Evolutionary conservation across 352 stramenopile genomes (phyloP).

Genomic region (Globisporangium cystogenes): DNA sequence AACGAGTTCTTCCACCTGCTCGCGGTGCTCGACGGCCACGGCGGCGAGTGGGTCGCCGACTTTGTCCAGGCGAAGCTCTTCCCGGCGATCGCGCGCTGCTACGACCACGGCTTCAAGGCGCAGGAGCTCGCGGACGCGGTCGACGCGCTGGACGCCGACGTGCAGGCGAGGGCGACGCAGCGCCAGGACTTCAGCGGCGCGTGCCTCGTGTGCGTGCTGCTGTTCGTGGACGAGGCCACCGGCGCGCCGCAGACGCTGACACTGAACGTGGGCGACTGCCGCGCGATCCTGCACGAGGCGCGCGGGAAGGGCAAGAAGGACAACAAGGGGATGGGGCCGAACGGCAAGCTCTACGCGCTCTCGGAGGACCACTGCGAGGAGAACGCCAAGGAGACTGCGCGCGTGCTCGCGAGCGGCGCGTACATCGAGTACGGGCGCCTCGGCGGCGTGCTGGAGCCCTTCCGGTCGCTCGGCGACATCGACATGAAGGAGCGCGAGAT

Average conservation of each 20-base stretch:
- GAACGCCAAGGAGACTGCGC: slow-evolving; percentile 48
- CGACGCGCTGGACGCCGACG: slow-evolving; percentile 39
- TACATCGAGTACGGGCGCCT: slow-evolving; percentile 68
- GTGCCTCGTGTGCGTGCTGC: slow-evolving; percentile 51
- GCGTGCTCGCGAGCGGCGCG: slow-evolving; percentile 56
- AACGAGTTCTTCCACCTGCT: slow-evolving; percentile 57
- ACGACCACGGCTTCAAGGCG: slow-evolving; percentile 26
- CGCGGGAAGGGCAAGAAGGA: slow-evolving; percentile 14
- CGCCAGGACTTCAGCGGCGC: slow-evolving; percentile 57
- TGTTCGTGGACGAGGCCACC: slow-evolving; percentile 33
- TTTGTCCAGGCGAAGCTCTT: slow-evolving; percentile 53
- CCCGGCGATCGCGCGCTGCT: slow-evolving; percentile 33
- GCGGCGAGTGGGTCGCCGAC: slow-evolving; percentile 45
- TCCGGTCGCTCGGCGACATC: slow-evolving; percentile 82
- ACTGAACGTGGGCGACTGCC: slow-evolving; percentile 74
- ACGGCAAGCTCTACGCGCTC: slow-evolving; percentile 19
- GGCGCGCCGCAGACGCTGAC: slow-evolving; percentile 42
- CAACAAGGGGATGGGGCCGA: slow-evolving; percentile 6
- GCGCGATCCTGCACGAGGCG: slow-evolving; percentile 41
- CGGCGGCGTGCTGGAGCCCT: slow-evolving; percentile 73
- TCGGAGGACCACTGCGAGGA: slow-evolving; percentile 74
- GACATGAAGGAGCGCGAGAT: slow-evolving; percentile 72
- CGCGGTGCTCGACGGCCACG: slow-evolving; percentile 73
- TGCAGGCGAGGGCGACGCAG: slow-evolving; percentile 28
- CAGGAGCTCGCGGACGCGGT: slow-evolving; percentile 30